Percentiles rank a stretch among this genome's conserved stretches.
Conservation (phyloP, 495 filamentous ascomycete genomes). For the Penicillium steckii region DNA sequence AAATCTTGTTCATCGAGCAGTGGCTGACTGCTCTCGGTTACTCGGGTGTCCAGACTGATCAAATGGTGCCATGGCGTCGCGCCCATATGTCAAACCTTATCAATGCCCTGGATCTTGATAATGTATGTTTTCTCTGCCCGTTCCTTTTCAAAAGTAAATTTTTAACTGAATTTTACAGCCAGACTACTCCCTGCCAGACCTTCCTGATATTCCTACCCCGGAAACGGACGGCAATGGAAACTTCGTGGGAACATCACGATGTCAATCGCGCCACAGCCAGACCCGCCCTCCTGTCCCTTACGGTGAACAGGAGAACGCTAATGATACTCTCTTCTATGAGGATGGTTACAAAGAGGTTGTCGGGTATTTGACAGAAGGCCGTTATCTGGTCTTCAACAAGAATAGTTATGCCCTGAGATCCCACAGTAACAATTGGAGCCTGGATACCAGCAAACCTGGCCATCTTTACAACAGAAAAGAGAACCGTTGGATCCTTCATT, state of each 20-base stretch:
- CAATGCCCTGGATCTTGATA: constrained; percentile 51
- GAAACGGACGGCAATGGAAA: constrained; percentile 30
- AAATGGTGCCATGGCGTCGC: constrained; percentile 54
- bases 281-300: constrained; percentile 49
- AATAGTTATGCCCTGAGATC: constrained; percentile 30
- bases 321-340: constrained; percentile 41
- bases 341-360: constrained; percentile 53
- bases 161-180: constrained; percentile 26
- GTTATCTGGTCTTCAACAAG: constrained; percentile 40
- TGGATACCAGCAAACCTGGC: constrained; percentile 24
- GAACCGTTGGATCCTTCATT: constrained; percentile 54
- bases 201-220: constrained; percentile 43
- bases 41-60: constrained; percentile 42
- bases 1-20: constrained; percentile 55
- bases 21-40: constrained; percentile 52
- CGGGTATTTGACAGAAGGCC: constrained; percentile 53
- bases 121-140: constrained; percentile 22
- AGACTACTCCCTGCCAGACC: constrained; percentile 42
- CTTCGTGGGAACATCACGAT: constrained; percentile 45
- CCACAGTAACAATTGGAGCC: constrained; percentile 24
- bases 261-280: constrained; percentile 34
- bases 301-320: constrained; percentile 33
- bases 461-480: constrained; percentile 28
- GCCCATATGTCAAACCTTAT: constrained; percentile 54
- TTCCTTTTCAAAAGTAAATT: neutral